Conservation (phyloP, 73 alveolate species). For the Paramecium primaurelia region DNA sequence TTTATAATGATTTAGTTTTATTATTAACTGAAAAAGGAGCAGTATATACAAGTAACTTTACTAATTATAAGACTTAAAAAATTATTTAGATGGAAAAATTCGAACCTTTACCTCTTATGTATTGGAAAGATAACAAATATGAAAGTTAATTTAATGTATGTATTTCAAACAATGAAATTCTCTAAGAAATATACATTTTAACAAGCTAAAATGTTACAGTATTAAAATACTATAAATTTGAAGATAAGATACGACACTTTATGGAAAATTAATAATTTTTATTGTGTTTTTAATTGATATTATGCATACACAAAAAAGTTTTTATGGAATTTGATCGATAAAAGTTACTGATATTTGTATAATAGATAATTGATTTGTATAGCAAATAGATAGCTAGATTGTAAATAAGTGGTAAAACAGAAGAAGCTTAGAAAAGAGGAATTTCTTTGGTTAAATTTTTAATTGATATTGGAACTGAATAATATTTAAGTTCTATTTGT, state of each 20-base stretch:
- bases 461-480: not conserved
- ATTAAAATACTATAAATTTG: slow-evolving; percentile 9
- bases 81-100: not conserved
- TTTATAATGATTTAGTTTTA: slow-evolving; percentile 2
- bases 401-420: not conserved
- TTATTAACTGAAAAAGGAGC: not conserved
- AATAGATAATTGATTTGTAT: not conserved
- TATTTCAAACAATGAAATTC: not conserved
- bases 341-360: not conserved
- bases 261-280: not conserved
- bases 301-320: not conserved
- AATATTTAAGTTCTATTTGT: not conserved
- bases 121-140: slow-evolving; percentile 49
- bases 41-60: not conserved
- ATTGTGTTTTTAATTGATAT: slow-evolving; percentile 2
- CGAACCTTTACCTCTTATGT: slow-evolving; percentile 8
- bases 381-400: not conserved
- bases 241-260: slow-evolving; percentile 21
- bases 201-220: not conserved
- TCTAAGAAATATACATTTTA: not conserved
- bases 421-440: slow-evolving; percentile 7
- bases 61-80: not conserved
- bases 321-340: slow-evolving; percentile 5
- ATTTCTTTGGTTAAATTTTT: not conserved
- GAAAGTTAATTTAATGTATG: slow-evolving; percentile 1